phyloP scores from a whole-genome alignment of 805 yeast species.

The Candida pseudofarinosa region DNA sequence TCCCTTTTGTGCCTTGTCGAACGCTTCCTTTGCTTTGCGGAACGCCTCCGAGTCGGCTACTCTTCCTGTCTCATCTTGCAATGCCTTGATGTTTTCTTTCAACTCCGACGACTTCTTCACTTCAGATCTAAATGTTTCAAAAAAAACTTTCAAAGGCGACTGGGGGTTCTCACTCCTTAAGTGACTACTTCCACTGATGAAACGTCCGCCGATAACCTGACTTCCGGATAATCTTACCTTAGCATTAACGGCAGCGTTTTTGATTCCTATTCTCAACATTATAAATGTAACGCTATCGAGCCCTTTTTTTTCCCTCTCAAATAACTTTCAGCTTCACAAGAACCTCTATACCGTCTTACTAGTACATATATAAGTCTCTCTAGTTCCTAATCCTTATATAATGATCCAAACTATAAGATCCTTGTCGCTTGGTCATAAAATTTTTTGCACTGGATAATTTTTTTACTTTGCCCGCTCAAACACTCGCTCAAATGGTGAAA shows the following conservation, averaged over 20 bases:
- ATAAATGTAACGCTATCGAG: not conserved
- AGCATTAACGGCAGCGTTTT: conserved; percentile 2
- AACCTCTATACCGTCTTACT: not conserved
- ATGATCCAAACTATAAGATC: not conserved
- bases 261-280: conserved; percentile 6
- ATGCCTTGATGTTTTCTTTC: conserved; percentile 87
- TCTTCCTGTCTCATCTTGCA: conserved; percentile 93
- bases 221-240: not conserved
- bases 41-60: conserved; percentile 93
- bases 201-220: not conserved
- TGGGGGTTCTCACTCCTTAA: conserved; percentile 33
- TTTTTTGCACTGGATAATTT: not conserved
- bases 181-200: not conserved
- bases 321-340: not conserved
- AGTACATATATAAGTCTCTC: not conserved
- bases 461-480: not conserved
- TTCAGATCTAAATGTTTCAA: conserved; percentile 86
- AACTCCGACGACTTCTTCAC: conserved; percentile 88
- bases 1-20: conserved; percentile 73
- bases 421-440: not conserved
- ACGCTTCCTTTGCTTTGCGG: conserved; percentile 89
- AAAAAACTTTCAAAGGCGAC: conserved; percentile 87
- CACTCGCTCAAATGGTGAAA: not conserved
- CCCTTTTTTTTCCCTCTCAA: not conserved
- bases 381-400: not conserved